A percentile compares a stretch with the other conserved stretches of the same genome.
Evolutionary conservation across 1,284 basidiomycete genomes (phyloP).

Genomic region (Phlebopus sp.): DNA sequence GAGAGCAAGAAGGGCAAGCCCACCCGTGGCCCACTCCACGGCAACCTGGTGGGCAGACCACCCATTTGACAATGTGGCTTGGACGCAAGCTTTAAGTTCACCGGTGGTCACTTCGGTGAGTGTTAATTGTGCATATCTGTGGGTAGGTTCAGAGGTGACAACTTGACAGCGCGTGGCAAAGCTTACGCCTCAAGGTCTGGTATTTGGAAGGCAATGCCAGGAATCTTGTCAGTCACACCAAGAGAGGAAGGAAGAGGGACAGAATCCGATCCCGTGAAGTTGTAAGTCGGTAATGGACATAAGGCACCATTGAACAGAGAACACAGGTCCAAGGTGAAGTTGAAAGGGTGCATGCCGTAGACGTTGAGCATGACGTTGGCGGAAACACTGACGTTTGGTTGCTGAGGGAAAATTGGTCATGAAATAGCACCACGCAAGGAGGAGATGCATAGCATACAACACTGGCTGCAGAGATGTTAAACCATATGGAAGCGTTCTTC

Average conservation of each 20-base stretch:
- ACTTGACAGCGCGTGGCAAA: neutral
- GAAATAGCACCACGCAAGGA: slow-evolving; percentile 21
- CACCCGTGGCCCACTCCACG: slow-evolving; percentile 78
- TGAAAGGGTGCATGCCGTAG: slow-evolving; percentile 77
- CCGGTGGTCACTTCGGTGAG: slow-evolving; percentile 69
- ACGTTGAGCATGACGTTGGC: slow-evolving; percentile 79
- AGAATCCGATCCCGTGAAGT: slow-evolving; percentile 80
- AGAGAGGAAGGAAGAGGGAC: slow-evolving; percentile 67
- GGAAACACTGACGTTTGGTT: slow-evolving; percentile 73
- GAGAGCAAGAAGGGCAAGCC: slow-evolving; percentile 66
- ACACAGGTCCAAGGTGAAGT: slow-evolving; percentile 80
- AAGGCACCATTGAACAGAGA: slow-evolving; percentile 71
- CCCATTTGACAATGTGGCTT: slow-evolving; percentile 90
- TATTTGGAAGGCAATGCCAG: slow-evolving; percentile 80
- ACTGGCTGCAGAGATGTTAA: slow-evolving; percentile 73
- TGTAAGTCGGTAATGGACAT: slow-evolving; percentile 84
- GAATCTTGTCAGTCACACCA: slow-evolving; percentile 57
- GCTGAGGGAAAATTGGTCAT: slow-evolving; percentile 40
- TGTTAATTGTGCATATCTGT: slow-evolving; percentile 72
- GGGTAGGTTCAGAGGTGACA: slow-evolving; percentile 8
- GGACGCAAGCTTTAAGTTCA: slow-evolving; percentile 81
- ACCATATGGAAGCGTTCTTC: slow-evolving; percentile 65
- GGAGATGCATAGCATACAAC: slow-evolving; percentile 48
- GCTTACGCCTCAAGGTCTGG: slow-evolving; percentile 83
- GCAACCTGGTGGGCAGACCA: slow-evolving; percentile 74